Evolutionary conservation across 169 alveolate species (phyloP), one percentile per base, ranked within the genome.

Genomic region (Eimeria zaria): DNA sequence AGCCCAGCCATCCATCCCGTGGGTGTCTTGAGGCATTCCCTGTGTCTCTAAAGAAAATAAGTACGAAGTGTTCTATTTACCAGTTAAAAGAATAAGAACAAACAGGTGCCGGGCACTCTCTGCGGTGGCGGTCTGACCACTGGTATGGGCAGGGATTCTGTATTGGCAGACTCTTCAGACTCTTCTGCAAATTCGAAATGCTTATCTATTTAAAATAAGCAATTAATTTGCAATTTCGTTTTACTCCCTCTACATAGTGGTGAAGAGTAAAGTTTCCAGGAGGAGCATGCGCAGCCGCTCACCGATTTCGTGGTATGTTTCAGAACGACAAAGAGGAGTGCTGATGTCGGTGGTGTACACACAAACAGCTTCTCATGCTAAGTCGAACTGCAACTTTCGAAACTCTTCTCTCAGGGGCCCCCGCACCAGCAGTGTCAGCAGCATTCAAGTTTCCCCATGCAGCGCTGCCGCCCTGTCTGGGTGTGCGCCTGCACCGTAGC

Each of bases 51-150:
- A 24, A 4, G 60, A 27, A 14, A 3, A 2, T 44, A 74, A 2
- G 24, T 16, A 44, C 60, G n/a, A 44, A 44, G 3, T 76, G 24
- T 76, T 22, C 39, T 44, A 44, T 20, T 18, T 22, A 39, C 44
- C 41, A 24, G 64, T 24, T 36, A n/a, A 16, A 11, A n/a, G 27
- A 6, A 44, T 1, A 33, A 48, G 44, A 8, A 36, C 41, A 27
- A 4, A 16, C 60, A 16, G 36, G 46, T 41, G 11, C 24, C 16
- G 33, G 64, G 27, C 60, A 41, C 36, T 39, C 36, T 2, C 64
- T 22, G 39, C 46, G 60, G 36, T 27, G 87, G 44, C 55, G 64
- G 60, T 48, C 60, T 76, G 87, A 76, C 87, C 87, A 76, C 64
- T 76, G 87, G 87, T 76, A 16, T 22, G 16, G 44, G 22, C 44